phyloP scores from a whole-genome alignment of 1,284 basidiomycete genomes.

The Rhodotorula mucilaginosa region DNA sequence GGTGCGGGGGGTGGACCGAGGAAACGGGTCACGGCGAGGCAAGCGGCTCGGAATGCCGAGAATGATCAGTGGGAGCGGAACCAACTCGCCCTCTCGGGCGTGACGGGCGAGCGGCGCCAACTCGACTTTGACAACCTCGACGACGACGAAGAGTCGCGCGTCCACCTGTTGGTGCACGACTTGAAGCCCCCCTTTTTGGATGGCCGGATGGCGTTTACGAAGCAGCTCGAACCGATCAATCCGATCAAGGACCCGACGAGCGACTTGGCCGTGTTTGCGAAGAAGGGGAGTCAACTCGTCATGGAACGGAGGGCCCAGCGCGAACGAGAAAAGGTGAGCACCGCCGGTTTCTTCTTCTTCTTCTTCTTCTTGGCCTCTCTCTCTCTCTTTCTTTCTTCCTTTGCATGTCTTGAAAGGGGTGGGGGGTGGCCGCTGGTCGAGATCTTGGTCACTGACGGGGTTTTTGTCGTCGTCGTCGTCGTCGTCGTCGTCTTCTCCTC shows the following conservation, averaged over 20 bases:
- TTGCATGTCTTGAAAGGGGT: too few species aligned
- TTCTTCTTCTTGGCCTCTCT: too few species aligned
- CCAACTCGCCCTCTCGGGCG: conserved; percentile 91
- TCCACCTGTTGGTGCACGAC: conserved; percentile 95
- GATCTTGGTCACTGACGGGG: background rate
- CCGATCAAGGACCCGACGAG: conserved; percentile 90
- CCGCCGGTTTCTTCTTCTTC: background rate
- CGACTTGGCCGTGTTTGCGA: conserved; percentile 92
- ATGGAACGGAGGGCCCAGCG: conserved; percentile 94
- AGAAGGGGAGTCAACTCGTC: conserved; percentile 90
- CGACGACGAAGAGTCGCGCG: conserved; percentile 88
- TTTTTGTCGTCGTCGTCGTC: background rate
- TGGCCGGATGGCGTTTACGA: conserved; percentile 92
- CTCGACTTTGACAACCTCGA: conserved; percentile 77
- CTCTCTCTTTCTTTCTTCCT: too few species aligned
- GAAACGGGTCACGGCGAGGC: conserved; percentile 83
- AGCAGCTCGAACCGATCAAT: conserved; percentile 94
- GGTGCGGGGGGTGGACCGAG: conserved; percentile 42
- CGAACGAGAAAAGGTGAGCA: conserved; percentile 73
- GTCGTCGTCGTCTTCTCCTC: background rate
- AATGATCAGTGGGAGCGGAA: conserved; percentile 99
- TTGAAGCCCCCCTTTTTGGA: conserved; percentile 97
- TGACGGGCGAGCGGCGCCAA: conserved; percentile 71
- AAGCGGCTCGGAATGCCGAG: conserved; percentile 95
- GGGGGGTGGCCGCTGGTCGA: too few species aligned